Evolutionary conservation across 2,329 filamentous ascomycete species (phyloP), one percentile per base, ranked within the genome.

Genomic region (Corynespora cassiicola): DNA sequence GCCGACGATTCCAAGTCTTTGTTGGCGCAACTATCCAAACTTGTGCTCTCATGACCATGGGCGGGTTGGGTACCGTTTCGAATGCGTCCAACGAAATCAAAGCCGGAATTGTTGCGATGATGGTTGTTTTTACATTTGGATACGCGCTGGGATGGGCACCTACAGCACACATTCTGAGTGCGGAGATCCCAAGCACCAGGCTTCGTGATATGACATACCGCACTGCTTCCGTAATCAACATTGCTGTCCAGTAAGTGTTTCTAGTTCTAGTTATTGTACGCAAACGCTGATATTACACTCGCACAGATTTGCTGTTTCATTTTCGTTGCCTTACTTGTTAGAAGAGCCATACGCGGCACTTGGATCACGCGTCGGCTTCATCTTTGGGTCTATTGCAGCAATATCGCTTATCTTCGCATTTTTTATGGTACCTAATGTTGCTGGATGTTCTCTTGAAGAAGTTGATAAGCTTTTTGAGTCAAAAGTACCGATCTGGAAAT

Each of bases 111-210:
- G 27, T 38, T 17, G 20, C 28, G 10, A 38, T 38, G 36, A 15
- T 38, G 14, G 15, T 28, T n/a, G 21, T 31, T 15, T 31, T 38
- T 27, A 19, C 9, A 4, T 14, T 14, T 26, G 36, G 36, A 14
- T 38, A 31, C 27, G 26, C 20, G 16, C 31, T 38, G 17, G 36
- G 36, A 18, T 38, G 36, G 36, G 36, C 36, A 7, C 36, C 36
- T 5, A 11, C 27, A 7, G 25, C 20, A 14, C 32, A 38, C 21
- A 28, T 38, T 14, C 27, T 38, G 7, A 38, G 27, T 8, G 32
- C 36, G 3, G 36, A 38, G 22, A 29, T 38, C 20, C 36, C 27
- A 10, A 21, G 27, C 3, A 21, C 32, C 27, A 38, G 27, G 20
- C 28, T 38, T 9, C 27, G 36, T 7, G 36, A 38, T 28, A 14